Evolutionary conservation across 2,329 filamentous ascomycete species (phyloP).

Genomic region (Scytalidium sp.): DNA sequence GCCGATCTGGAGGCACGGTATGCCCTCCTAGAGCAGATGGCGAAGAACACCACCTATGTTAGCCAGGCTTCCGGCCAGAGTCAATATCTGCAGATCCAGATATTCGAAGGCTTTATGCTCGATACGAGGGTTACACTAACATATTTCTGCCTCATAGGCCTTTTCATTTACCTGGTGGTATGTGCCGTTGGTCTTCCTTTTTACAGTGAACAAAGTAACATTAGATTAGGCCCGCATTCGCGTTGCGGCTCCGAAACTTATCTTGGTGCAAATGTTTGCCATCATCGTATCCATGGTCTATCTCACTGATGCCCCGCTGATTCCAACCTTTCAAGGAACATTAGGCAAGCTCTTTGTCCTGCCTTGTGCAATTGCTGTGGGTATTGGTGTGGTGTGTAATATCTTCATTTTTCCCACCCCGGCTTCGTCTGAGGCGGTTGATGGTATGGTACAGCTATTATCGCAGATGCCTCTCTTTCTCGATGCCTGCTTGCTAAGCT

Average conservation of each 20-base stretch:
- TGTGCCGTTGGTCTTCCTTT: no score
- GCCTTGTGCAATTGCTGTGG: constrained; percentile 43
- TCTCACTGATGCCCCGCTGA: constrained; percentile 39
- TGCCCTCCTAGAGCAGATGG: constrained; percentile 31
- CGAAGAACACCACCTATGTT: constrained; percentile 6
- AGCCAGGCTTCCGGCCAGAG: constrained; percentile 26
- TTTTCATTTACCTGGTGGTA: constrained; percentile 40
- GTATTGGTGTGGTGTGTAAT: constrained; percentile 39
- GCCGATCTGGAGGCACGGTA: constrained; percentile 33
- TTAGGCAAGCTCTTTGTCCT: constrained; percentile 38
- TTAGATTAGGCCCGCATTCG: constrained; percentile 34
- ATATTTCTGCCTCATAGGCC: constrained; percentile 34
- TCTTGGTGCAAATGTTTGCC: constrained; percentile 42
- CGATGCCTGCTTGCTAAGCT: constrained; percentile 24
- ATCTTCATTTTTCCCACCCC: constrained; percentile 48
- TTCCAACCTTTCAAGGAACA: constrained; percentile 35
- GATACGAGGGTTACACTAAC: constrained; percentile 41
- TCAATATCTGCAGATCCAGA: constrained; percentile 29
- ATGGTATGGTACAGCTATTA: constrained; percentile 28
- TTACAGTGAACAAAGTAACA: no score
- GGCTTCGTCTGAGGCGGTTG: constrained; percentile 41
- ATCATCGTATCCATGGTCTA: constrained; percentile 42
- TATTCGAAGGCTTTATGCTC: constrained; percentile 44
- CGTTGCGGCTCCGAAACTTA: constrained; percentile 42
- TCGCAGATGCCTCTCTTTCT: constrained; percentile 30